Evolutionary conservation across 768 basidiomycete species (phyloP).

Genomic region (Grammothele lineata): DNA sequence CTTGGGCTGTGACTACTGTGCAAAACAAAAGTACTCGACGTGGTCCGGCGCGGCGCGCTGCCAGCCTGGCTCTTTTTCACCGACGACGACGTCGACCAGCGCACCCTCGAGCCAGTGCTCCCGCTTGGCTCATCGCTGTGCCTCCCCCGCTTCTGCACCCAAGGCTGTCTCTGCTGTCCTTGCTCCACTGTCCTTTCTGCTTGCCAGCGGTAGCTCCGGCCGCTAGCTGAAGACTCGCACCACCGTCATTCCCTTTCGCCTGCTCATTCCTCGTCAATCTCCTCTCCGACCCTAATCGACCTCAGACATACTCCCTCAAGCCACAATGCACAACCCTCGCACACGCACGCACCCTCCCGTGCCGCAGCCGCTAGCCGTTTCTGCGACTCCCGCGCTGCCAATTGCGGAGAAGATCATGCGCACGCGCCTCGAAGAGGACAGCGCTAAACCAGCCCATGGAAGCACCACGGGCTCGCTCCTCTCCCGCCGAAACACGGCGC

Average conservation of each 20-base stretch:
- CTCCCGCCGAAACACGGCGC: slow-evolving; percentile 19
- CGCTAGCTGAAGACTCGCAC: background rate
- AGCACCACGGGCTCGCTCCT: slow-evolving; percentile 19
- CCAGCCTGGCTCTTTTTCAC: too few relatives aligned
- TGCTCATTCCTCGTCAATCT: background rate
- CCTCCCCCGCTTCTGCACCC: background rate
- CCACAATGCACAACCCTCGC: slow-evolving; percentile 14
- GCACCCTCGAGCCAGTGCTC: too few relatives aligned
- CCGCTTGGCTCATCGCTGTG: too few relatives aligned
- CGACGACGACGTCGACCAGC: too few relatives aligned
- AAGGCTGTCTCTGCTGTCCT: slow-evolving; percentile 15
- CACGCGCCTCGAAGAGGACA: slow-evolving; percentile 44
- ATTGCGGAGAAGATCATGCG: slow-evolving; percentile 41
- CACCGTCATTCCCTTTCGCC: background rate
- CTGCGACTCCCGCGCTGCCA: slow-evolving; percentile 35
- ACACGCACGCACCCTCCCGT: slow-evolving; percentile 14
- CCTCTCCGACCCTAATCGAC: slow-evolving; percentile 3
- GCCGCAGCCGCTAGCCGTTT: slow-evolving; percentile 30
- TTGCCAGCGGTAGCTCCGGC: background rate
- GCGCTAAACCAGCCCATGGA: slow-evolving; percentile 40
- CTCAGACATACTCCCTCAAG: background rate
- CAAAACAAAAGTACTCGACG: slow-evolving; percentile 9
- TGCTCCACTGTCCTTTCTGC: slow-evolving; percentile 13
- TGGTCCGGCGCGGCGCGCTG: too few relatives aligned
- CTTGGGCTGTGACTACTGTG: background rate